Percentiles rank a stretch among this genome's conserved stretches.
Evolutionary conservation across 2,329 filamentous ascomycete genomes (phyloP).

Genomic region (Nemania serpens): DNA sequence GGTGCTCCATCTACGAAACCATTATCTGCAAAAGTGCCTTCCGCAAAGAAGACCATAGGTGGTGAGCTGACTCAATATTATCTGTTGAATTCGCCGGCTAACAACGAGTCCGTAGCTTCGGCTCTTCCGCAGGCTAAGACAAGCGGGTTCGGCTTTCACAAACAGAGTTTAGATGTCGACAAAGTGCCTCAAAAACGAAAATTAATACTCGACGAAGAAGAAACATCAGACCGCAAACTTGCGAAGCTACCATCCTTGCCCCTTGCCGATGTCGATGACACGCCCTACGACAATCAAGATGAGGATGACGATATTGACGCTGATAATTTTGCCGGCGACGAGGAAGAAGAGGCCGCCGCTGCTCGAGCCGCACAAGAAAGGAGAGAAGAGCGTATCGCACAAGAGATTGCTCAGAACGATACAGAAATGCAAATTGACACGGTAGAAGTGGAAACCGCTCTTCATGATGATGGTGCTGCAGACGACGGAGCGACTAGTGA

Average conservation of each 20-base stretch:
- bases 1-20: slow-evolving; percentile 45
- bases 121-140: slow-evolving; percentile 74
- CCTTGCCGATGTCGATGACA: slow-evolving; percentile 64
- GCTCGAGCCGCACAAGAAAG: slow-evolving; percentile 84
- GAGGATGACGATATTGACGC: slow-evolving; percentile 72
- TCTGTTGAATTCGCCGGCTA: slow-evolving; percentile 26
- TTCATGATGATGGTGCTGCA: slow-evolving; percentile 34
- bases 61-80: slow-evolving; percentile 40
- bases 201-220: slow-evolving; percentile 86
- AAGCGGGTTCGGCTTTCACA: slow-evolving; percentile 82
- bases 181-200: slow-evolving; percentile 73
- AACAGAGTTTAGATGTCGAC: slow-evolving; percentile 66
- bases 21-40: slow-evolving; percentile 8
- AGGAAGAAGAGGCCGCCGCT: slow-evolving; percentile 86
- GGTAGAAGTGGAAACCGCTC: slow-evolving; percentile 31
- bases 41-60: slow-evolving; percentile 41
- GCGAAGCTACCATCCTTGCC: slow-evolving; percentile 84
- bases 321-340: slow-evolving; percentile 77
- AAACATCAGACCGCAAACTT: slow-evolving; percentile 83
- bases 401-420: slow-evolving; percentile 56
- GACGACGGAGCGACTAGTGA: slow-evolving; percentile 41
- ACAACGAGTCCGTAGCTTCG: slow-evolving; percentile 47
- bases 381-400: slow-evolving; percentile 70
- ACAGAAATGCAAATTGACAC: slow-evolving; percentile 48
- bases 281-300: slow-evolving; percentile 63